Base-by-base conservation (phyloP, 495 filamentous ascomycete genomes). In the Astrothelium subdiscretum region DNA sequence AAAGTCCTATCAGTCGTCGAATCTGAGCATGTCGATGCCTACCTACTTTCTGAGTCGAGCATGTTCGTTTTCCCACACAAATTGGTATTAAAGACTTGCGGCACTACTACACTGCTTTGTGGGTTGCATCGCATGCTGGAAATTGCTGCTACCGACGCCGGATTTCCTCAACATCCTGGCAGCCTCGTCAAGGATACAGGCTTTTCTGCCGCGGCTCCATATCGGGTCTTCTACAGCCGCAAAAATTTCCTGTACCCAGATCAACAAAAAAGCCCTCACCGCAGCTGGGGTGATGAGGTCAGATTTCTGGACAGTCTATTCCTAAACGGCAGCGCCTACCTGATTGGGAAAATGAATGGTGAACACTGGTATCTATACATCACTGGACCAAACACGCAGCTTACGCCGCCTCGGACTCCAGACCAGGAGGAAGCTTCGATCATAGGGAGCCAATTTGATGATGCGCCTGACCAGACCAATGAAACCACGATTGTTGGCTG, bases 11-110 rank as follows among this genome's bases (percentile, higher is more conserved):
- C 95, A 12, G 84, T 95, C 65, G 82, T 99, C 58, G 85, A 91
- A 68, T 95, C 92, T n/a, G 91, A 96, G 65, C 84, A 95, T 74
- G 86, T 97, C 62, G 95, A 99, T 73, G 95, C 95, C 66, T 99
- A 99, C 69, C 83, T 99, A 32, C 83, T 99, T 59, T 97, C 94
- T 59, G 95, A 99, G 76, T 97, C 95, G 22, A 97, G 94, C 85
- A 89, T 99, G 92, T 99, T 99, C 73, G 91, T 99, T 67, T 99
- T 95, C 74, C 91, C 91, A 26, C 94, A 99, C 83, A 99, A 99
- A 78, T 79, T 99, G 57, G 95, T 99, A 66, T 80, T 99, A 52
- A 99, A 99, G 84, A 99, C 95, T 12, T 99, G 95, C 70, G 95
- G 95, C 59, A 99, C 95, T 6, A 99, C 95, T 3, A 99, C 95